These are phyloP conservation scores for Phenoliferia sp. DNA, from an alignment of 1,284 basidiomycete genomes.

Conservation along the genomic window DNA sequence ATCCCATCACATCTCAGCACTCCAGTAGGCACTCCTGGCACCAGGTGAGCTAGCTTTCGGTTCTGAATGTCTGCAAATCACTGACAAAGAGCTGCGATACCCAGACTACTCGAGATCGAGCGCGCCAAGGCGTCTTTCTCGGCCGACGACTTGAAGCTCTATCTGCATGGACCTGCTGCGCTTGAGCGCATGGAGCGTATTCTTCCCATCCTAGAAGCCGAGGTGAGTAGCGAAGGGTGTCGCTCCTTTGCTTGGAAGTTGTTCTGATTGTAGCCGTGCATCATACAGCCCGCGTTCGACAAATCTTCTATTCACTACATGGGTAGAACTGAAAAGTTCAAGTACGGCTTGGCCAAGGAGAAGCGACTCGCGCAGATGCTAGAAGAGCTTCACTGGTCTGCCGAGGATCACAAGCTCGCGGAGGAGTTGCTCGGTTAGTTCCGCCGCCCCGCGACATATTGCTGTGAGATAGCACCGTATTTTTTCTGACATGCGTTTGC, in stretches of 20 bases:
- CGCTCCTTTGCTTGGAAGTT: not conserved
- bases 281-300: slow-evolving; percentile 56
- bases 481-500: too few relatives aligned
- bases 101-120: slow-evolving; percentile 33
- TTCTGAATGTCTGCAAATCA: not conserved
- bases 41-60: not conserved
- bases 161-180: slow-evolving; percentile 27
- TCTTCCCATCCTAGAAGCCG: slow-evolving; percentile 23
- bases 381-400: slow-evolving; percentile 35
- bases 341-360: slow-evolving; percentile 40
- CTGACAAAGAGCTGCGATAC: not conserved
- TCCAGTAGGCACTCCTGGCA: slow-evolving; percentile 13
- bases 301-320: slow-evolving; percentile 53
- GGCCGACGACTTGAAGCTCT: slow-evolving; percentile 23
- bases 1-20: slow-evolving; percentile 23
- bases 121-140: slow-evolving; percentile 30
- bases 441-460: too few relatives aligned
- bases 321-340: slow-evolving; percentile 41
- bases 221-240: slow-evolving; percentile 13
- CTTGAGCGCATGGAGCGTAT: slow-evolving; percentile 18
- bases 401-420: slow-evolving; percentile 40
- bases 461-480: not conserved
- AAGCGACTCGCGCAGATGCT: slow-evolving; percentile 46
- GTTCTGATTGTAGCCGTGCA: not conserved
- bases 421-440: slow-evolving; percentile 28